phyloP scores from a whole-genome alignment of 306 rosid genomes.

The Alnus rubra region DNA sequence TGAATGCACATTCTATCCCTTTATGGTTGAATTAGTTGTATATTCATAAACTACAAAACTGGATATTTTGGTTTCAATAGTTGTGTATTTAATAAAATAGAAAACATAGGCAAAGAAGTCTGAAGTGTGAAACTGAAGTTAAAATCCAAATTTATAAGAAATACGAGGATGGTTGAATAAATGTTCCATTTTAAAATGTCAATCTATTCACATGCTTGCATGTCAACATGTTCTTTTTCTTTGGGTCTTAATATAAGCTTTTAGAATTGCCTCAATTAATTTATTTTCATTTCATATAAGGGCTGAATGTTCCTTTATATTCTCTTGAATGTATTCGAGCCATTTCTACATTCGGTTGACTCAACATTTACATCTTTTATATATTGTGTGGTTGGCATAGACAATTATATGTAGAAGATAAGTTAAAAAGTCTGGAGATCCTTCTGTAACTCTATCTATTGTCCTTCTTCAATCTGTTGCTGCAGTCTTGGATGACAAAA shows the following conservation, averaged over 20 bases:
- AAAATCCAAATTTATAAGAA: background rate
- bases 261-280: background rate
- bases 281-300: background rate
- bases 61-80: background rate
- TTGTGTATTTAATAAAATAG: too few relatives aligned
- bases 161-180: background rate
- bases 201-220: background rate
- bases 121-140: conserved; percentile 9
- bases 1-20: background rate
- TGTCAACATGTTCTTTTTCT: background rate
- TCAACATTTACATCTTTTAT: background rate
- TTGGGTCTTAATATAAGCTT: background rate
- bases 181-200: background rate
- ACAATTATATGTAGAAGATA: background rate
- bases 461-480: conserved; percentile 29
- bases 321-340: background rate
- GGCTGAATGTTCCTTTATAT: background rate
- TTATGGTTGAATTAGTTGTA: background rate
- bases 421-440: conserved; percentile 6
- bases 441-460: conserved; percentile 24
- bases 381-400: background rate
- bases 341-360: background rate
- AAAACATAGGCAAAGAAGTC: background rate
- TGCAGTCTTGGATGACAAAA: conserved; percentile 84
- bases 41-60: background rate